Evolutionary conservation across 2,329 filamentous ascomycete species (phyloP), one percentile per base, ranked within the genome.

Genomic region (Ascomycota sp.): DNA sequence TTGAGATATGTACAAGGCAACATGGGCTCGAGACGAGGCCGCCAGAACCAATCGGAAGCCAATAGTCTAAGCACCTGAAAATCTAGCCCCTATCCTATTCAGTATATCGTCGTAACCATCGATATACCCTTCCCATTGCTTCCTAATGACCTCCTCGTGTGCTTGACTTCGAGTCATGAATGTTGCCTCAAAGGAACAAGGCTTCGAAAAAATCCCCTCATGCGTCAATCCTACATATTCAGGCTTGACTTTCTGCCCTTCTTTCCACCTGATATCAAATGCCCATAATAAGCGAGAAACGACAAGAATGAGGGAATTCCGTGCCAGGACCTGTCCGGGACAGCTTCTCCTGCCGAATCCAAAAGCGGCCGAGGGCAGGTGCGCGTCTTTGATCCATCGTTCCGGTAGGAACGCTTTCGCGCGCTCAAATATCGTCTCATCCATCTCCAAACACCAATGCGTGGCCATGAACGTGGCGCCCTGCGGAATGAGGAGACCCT

Each of bases 401-500:
- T 29, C 30, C 5, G 33, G 33, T 2, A 17, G 15, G n/a, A 34
- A 34, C 8, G 26, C 23, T 4, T 32, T 23, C 5, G 33, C 19
- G 6, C 21, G 6, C 3, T 25, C 29, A 23, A 32, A 34, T 3
- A 34, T 27, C 5, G 11, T 13, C 4, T 29, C 33, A 10, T 34
- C 30, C 30, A 29, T 32, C 5, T 31, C 30, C 2, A 34, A 20
- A 5, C 27, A 29, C 33, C 33, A 34, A 20, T 29, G 22, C 15
- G 21, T 32, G 5, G 33, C 23, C 4, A 32, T 23, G 8, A 34
- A 24, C 2, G 21, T 27, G 10, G 33, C 22, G 2, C 29, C 33
- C 20, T 34, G 57, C 7, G 65, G 64, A 27, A 70, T 62, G 15
- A 54, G 40, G 42, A 55, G 59, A 17, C 55, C 61, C 12, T 57